Evolutionary conservation across 345 rosid genomes (phyloP).

Genomic region (Nephelium lappaceum): DNA sequence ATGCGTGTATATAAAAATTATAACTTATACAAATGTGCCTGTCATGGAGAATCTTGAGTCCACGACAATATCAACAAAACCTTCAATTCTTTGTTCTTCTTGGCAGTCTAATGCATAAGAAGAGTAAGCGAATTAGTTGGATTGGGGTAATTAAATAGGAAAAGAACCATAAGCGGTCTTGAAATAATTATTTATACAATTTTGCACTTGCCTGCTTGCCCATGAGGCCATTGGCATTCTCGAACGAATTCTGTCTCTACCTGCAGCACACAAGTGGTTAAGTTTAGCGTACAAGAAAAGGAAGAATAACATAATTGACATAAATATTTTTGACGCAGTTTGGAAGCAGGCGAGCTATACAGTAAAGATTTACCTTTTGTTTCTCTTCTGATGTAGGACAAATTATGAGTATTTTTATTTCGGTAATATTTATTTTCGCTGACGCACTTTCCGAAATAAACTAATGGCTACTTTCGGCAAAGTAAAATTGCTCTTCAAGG

Average conservation of each 20-base stretch:
- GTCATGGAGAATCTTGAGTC: conserved; percentile 81
- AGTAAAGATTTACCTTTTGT: not conserved
- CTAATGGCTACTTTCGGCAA: not conserved
- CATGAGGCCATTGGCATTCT: conserved; percentile 95
- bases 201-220: conserved; percentile 63
- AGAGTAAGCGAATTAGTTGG: too few species aligned
- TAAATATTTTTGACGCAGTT: not conserved
- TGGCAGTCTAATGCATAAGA: too few species aligned
- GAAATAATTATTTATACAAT: too few species aligned
- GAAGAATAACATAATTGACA: too few species aligned
- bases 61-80: conserved; percentile 47
- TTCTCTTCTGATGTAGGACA: not conserved
- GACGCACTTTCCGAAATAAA: not conserved
- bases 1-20: too few species aligned
- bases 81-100: too few species aligned
- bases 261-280: conserved; percentile 36
- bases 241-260: conserved; percentile 90
- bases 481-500: not conserved
- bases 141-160: too few species aligned
- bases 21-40: conserved; percentile 73
- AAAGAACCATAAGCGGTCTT: too few species aligned
- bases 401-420: too few species aligned
- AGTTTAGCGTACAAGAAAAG: not conserved
- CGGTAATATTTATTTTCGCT: too few species aligned
- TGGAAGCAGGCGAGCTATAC: not conserved